Percentiles rank a stretch among this genome's conserved stretches.
Evolutionary conservation across 371 early-diverging fungal species (phyloP).

Genomic region (Mucor ambiguus): DNA sequence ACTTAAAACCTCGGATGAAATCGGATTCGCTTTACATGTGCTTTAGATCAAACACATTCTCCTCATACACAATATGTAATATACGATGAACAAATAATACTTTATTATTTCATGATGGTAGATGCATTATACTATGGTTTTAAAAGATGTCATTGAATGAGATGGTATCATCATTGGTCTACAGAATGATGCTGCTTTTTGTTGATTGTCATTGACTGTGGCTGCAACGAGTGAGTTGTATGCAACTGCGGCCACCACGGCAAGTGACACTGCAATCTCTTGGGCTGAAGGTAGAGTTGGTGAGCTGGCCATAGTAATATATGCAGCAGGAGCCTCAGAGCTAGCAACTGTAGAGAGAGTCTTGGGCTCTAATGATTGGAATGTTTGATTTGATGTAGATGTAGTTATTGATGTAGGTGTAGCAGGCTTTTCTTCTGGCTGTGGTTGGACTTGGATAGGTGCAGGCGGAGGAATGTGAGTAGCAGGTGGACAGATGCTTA

Average conservation of each 20-base stretch:
- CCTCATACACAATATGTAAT: neutral
- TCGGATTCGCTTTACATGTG: neutral
- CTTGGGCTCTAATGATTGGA: neutral
- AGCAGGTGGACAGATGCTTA: constrained; percentile 19
- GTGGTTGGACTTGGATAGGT: neutral
- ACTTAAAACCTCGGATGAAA: neutral
- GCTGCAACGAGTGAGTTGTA: constrained; percentile 15
- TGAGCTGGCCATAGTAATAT: neutral
- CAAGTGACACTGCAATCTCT: constrained; percentile 15
- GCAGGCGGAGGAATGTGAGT: neutral
- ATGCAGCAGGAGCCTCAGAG: neutral
- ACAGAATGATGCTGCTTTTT: constrained; percentile 23
- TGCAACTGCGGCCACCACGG: constrained; percentile 18
- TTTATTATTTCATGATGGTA: neutral
- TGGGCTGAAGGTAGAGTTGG: constrained; percentile 7
- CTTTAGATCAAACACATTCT: neutral
- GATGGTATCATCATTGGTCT: constrained; percentile 24
- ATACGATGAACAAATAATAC: neutral
- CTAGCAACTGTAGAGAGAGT: neutral
- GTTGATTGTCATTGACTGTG: neutral
- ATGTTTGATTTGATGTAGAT: neutral
- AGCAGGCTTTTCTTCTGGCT: neutral
- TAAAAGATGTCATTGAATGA: constrained; percentile 14
- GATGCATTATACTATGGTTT: constrained; percentile 17
- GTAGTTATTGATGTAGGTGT: neutral